A percentile compares a stretch with the other conserved stretches of the same genome.
Conservation (phyloP, 176 grass and related monocot species). For the maize (Zea mays) region Zm-B73-REFERENCE-NAM-5.0 NC_050096.1:61266001-61266500, state of each 20-base stretch:
- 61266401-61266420: not conserved
- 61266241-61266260: constrained; percentile 47
- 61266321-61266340: not conserved
- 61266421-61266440: not conserved
- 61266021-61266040: constrained; percentile 94
- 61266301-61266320: not conserved
- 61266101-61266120: constrained; percentile 90
- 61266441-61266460: not conserved
- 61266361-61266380: not conserved
- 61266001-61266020: constrained; percentile 68
- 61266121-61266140: constrained; percentile 88
- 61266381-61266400: not conserved
- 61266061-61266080: constrained; percentile 95
- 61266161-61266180: constrained; percentile 95
- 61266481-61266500: not conserved
- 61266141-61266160: constrained; percentile 90
- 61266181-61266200: constrained; percentile 75
- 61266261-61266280: not conserved
- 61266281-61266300: not conserved
- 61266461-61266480: not conserved
- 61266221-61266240: constrained; percentile 90
- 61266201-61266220: constrained; percentile 84
- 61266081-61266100: constrained; percentile 96
- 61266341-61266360: not conserved
- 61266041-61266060: constrained; percentile 74